These are phyloP conservation scores for Metschnikowia dekortorum DNA, from an alignment of 805 yeast genomes.

Conservation along the genomic window DNA sequence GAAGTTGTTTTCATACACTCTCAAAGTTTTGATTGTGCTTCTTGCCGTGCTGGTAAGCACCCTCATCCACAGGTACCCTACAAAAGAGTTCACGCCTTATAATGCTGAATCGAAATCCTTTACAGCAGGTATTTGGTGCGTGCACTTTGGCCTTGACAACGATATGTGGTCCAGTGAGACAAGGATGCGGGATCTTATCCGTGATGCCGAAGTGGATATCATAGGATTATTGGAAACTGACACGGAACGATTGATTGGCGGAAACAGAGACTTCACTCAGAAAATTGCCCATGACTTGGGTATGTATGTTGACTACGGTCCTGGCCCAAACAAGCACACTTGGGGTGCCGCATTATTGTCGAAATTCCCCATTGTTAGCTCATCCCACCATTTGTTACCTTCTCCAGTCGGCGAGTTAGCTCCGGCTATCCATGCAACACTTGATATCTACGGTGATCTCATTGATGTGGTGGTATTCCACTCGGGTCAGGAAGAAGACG, in stretches of 20 bases:
- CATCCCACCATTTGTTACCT: conserved; percentile 88
- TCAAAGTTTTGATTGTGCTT: conserved; percentile 38
- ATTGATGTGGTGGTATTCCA: conserved; percentile 97
- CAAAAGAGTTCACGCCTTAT: conserved; percentile 57
- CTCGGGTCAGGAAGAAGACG: conserved; percentile 97
- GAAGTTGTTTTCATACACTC: conserved; percentile 19
- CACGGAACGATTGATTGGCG: conserved; percentile 90
- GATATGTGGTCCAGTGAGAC: conserved; percentile 97
- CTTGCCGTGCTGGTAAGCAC: conserved; percentile 50
- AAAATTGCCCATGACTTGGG: conserved; percentile 86
- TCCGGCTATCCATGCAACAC: conserved; percentile 95
- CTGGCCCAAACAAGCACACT: conserved; percentile 96
- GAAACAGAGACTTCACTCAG: conserved; percentile 91
- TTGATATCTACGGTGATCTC: conserved; percentile 80
- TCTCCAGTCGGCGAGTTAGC: conserved; percentile 98
- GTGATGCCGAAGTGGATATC: conserved; percentile 85
- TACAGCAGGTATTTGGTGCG: conserved; percentile 97
- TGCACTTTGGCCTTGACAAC: conserved; percentile 94
- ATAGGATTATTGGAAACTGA: conserved; percentile 90
- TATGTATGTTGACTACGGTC: conserved; percentile 95
- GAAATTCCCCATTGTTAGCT: conserved; percentile 86
- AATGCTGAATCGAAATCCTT: conserved; percentile 55
- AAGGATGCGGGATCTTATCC: conserved; percentile 78
- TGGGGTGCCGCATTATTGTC: conserved; percentile 96
- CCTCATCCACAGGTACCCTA: conserved; percentile 57